Evolutionary conservation across 371 early-diverging fungal species (phyloP).

Genomic region (Saksenaea oblongispora): DNA sequence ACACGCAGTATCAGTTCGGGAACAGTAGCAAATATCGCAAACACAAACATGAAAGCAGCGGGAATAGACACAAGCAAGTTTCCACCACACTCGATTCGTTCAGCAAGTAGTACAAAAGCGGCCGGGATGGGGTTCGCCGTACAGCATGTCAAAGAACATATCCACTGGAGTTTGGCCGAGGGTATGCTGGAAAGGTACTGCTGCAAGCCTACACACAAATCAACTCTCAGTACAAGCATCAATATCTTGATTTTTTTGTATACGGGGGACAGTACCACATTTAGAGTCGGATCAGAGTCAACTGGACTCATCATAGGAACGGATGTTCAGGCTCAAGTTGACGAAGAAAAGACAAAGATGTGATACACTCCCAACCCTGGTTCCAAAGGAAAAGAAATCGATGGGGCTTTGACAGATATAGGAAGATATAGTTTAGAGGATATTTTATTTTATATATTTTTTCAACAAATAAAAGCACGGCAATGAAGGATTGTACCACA

Average conservation of each 20-base stretch:
- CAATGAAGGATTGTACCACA: no score
- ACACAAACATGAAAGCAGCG: not conserved
- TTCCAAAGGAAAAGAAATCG: no score
- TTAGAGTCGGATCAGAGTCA: no score
- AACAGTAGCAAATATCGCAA: conserved; percentile 10
- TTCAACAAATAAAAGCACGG: no score
- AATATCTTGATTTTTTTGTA: not conserved
- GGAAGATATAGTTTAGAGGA: no score
- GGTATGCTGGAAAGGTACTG: conserved; percentile 7
- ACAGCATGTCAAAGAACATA: conserved; percentile 3
- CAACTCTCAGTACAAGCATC: not conserved
- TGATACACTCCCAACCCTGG: no score
- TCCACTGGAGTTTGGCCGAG: no score
- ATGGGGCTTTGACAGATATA: no score
- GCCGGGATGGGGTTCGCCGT: not conserved
- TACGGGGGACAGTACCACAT: not conserved
- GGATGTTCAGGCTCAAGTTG: no score
- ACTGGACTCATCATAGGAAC: no score
- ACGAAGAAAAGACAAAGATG: no score
- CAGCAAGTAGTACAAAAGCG: conserved; percentile 11
- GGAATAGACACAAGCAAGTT: conserved; percentile 6
- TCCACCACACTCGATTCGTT: conserved; percentile 5
- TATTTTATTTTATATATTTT: no score
- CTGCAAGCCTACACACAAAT: not conserved
- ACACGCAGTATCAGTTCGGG: not conserved